These are phyloP conservation scores for Chondrus crispus DNA, from an alignment of 23 red algal genomes.

Conservation along the genomic window DNA sequence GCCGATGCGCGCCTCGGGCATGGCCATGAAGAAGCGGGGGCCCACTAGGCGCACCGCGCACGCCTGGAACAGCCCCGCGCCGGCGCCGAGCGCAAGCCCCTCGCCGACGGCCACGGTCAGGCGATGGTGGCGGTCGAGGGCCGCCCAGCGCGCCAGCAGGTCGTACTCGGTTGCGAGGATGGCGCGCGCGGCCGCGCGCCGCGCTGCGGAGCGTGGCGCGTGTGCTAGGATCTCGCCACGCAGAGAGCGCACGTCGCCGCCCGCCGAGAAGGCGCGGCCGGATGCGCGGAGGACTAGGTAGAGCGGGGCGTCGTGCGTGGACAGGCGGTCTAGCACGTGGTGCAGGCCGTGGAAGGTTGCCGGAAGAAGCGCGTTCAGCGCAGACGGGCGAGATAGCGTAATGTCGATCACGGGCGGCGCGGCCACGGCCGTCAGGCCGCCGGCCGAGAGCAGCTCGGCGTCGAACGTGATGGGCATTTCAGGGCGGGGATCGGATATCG, in stretches of 20 bases:
- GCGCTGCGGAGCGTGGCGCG: neutral
- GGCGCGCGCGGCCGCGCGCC: neutral
- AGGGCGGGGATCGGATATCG: too few species aligned
- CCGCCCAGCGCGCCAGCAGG: constrained; percentile 34
- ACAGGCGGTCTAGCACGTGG: constrained; percentile 8
- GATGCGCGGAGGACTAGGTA: constrained; percentile 7
- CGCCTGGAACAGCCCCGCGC: constrained; percentile 37
- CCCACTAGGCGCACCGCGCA: constrained; percentile 22
- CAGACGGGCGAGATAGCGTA: neutral
- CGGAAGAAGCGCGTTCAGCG: constrained; percentile 21
- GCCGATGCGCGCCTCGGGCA: constrained; percentile 46
- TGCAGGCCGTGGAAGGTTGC: constrained; percentile 28
- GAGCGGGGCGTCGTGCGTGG: neutral
- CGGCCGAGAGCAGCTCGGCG: too few species aligned
- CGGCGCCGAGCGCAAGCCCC: constrained; percentile 45
- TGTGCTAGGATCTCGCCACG: neutral
- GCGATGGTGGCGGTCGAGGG: neutral
- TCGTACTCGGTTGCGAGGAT: constrained; percentile 25
- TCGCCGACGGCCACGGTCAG: constrained; percentile 19
- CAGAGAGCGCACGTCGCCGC: constrained; percentile 39
- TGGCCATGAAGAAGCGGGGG: constrained; percentile 1
- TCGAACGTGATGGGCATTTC: too few species aligned
- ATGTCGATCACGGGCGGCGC: neutral
- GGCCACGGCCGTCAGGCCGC: too few species aligned
- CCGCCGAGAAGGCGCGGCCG: constrained; percentile 43